A percentile compares a stretch with the other conserved stretches of the same genome.
Conservation (phyloP, 1,284 basidiomycete species). For the Stygiomarasmius scandens region DNA sequence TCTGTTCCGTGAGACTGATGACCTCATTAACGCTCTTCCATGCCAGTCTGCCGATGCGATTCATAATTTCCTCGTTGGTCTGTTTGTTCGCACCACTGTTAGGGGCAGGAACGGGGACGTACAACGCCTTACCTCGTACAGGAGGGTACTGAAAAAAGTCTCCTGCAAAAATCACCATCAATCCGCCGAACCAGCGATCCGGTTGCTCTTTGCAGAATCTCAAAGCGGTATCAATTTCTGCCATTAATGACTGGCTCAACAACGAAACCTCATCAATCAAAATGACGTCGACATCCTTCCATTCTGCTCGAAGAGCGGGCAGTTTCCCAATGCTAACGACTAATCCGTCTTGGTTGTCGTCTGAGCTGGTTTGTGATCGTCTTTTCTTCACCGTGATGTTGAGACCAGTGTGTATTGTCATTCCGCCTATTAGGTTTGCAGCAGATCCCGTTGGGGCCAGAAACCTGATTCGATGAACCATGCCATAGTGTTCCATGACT, state of each 20-base stretch:
- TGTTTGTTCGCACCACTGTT: no score
- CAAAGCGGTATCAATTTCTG: constrained; percentile 6
- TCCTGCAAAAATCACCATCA: constrained; percentile 5
- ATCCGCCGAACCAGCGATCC: background rate
- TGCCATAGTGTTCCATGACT: constrained; percentile 24
- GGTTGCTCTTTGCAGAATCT: constrained; percentile 6
- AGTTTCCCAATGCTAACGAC: background rate
- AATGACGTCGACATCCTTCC: background rate
- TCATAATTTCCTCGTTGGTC: background rate
- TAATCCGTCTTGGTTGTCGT: background rate
- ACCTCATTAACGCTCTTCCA: constrained; percentile 5
- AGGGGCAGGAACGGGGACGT: background rate
- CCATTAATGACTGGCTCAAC: background rate
- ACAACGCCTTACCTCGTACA: background rate
- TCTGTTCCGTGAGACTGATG: constrained; percentile 1
- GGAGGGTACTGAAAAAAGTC: constrained; percentile 7
- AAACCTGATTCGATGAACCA: constrained; percentile 24
- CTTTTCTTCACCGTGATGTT: constrained; percentile 11
- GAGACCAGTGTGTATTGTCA: constrained; percentile 27
- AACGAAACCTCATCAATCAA: constrained; percentile 8
- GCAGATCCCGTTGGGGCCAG: constrained; percentile 31
- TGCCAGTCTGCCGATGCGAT: constrained; percentile 2
- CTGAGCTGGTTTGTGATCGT: no score
- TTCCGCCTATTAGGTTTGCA: constrained; percentile 27
- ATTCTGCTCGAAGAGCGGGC: constrained; percentile 2